These are phyloP conservation scores for Myxozyma udenii DNA, from an alignment of 805 yeast species.

Conservation along the genomic window DNA sequence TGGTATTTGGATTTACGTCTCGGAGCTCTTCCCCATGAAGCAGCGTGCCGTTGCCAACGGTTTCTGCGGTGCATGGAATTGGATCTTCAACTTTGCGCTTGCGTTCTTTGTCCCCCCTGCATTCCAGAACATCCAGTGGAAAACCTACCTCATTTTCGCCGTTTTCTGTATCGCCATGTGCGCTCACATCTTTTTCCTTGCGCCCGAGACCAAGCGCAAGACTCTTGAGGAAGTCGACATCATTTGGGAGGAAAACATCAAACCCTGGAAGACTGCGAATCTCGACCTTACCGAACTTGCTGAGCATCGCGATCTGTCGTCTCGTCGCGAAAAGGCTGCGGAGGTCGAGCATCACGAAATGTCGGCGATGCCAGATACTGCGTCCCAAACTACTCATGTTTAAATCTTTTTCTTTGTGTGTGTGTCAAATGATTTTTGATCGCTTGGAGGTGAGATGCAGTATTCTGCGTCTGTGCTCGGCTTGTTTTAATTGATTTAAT, in stretches of 20 bases:
- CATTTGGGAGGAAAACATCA: conserved; percentile 22
- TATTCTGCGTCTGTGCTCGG: too few relatives aligned
- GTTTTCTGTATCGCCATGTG: conserved; percentile 51
- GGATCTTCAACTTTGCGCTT: conserved; percentile 64
- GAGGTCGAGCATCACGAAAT: conserved; percentile 12
- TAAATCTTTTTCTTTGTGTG: too few relatives aligned
- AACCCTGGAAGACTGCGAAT: conserved; percentile 30
- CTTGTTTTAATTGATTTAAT: too few relatives aligned
- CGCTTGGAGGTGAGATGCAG: too few relatives aligned
- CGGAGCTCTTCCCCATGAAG: conserved; percentile 61
- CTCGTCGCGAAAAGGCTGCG: conserved; percentile 3
- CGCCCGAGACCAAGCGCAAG: conserved; percentile 71
- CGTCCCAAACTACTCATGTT: too few relatives aligned
- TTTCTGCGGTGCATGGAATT: conserved; percentile 56
- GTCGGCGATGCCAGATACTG: too few relatives aligned
- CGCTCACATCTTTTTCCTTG: conserved; percentile 46
- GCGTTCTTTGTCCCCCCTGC: conserved; percentile 44
- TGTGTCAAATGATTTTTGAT: too few relatives aligned
- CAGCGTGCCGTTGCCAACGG: conserved; percentile 65
- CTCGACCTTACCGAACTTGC: conserved; percentile 17
- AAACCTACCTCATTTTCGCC: conserved; percentile 56
- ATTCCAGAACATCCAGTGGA: conserved; percentile 57
- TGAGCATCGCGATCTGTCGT: conserved; percentile 7
- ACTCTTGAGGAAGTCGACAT: conserved; percentile 73
- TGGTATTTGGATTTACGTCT: conserved; percentile 57